phyloP scores from a whole-genome alignment of 2,329 filamentous ascomycete species.

The Aotearoamyces nothofagi region DNA sequence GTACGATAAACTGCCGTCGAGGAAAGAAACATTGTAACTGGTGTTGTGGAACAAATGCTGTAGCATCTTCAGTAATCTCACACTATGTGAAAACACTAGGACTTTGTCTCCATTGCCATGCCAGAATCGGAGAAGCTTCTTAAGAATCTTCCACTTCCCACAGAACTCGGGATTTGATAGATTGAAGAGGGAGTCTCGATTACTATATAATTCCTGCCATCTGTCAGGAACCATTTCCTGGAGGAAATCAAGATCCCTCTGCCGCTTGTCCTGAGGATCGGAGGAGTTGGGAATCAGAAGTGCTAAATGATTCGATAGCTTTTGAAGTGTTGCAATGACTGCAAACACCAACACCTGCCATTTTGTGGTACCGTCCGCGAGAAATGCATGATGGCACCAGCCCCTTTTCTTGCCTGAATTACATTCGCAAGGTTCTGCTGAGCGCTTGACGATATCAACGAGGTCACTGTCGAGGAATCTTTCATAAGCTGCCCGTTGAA shows the following conservation, averaged over 20 bases:
- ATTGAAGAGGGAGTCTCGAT: constrained; percentile 64
- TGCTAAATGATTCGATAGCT: constrained; percentile 84
- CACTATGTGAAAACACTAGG: constrained; percentile 85
- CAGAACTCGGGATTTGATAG: constrained; percentile 83
- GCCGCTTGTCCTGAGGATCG: constrained; percentile 56
- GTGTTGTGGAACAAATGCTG: constrained; percentile 77
- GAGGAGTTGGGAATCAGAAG: constrained; percentile 57
- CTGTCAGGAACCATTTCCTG: constrained; percentile 57
- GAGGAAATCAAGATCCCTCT: constrained; percentile 62
- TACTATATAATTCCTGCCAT: constrained; percentile 60
- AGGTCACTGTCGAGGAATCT: constrained; percentile 62
- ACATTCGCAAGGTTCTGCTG: constrained; percentile 56
- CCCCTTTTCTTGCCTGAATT: constrained; percentile 55
- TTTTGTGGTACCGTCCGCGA: constrained; percentile 29
- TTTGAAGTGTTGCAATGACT: constrained; percentile 66
- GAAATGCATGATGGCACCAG: constrained; percentile 57
- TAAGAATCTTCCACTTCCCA: constrained; percentile 90
- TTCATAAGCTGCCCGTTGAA: constrained; percentile 71
- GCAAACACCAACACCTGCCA: constrained; percentile 67
- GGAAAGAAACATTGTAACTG: constrained; percentile 78
- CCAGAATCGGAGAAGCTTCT: constrained; percentile 80
- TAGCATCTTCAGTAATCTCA: constrained; percentile 70
- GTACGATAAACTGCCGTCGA: constrained; percentile 74
- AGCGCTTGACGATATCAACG: constrained; percentile 51
- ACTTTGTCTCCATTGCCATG: constrained; percentile 84